Base-by-base conservation (phyloP, 352 stramenopile genomes). In the Plasmopara muralis region DNA sequence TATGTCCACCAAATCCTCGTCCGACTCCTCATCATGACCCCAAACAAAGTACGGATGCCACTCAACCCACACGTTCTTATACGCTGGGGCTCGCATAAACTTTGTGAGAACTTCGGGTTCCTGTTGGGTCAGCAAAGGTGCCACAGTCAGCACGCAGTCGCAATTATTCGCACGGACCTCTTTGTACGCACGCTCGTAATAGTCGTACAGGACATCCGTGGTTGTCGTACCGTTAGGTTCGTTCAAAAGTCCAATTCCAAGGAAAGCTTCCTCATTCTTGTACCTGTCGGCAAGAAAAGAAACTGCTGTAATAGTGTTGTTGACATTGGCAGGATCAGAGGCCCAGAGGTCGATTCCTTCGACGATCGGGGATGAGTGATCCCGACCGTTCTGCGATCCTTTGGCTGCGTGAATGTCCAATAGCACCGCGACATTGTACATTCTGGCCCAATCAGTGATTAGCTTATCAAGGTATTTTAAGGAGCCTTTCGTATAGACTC, bases 11-110 rank as follows among this genome's bases (percentile, higher is more conserved):
- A 92, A 35, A 15, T 84, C 64, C 5, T 57, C 51, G 20, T 87
- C 75, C 15, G 60, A 74, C 15, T 68, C 57, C 8, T 74, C 37
- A 47, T 89, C 72, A 61, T 84, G 88, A 51, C 82, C 82, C 82
- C 79, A 93, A 1, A 90, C 65, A 48, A 90, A 89, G 63, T 90
- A 93, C 38, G 62, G 75, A 44, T 93, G 82, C 77, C 79, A 93
- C 31, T 93, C 82, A 25, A 88, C 70, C 82, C 79, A 90, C 9
- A 90, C 75, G 47, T 90, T 93, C 28, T 48, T 75, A 52, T 79
- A 77, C 28, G 43, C 50, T 0, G 72, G 66, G 1, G 66, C 69
- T 43, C 62, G 25, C 65, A 89, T 71, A 28, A 92, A 70, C 18
- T 71, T 71, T 5, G 61, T 72, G 47, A 89, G 70, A 9, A 67